Conservation (phyloP, 78 protist species). For the Tieghemostelium lacteum region DNA sequence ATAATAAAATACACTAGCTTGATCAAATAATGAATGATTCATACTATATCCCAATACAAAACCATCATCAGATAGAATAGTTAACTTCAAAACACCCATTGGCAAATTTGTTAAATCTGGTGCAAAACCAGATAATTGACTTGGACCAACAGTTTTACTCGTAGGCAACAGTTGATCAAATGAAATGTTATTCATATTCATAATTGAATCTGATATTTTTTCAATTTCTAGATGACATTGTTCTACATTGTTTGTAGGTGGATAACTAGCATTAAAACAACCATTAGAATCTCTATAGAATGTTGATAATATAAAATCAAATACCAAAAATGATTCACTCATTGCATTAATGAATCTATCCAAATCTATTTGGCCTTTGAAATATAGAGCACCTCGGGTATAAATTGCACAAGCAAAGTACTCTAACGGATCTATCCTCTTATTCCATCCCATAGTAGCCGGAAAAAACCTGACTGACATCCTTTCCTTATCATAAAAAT, state of each 20-base stretch:
- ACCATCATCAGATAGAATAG: constrained; percentile 11
- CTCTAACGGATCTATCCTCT: not conserved
- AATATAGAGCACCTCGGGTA: constrained; percentile 4
- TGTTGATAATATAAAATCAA: not conserved
- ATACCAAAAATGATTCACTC: not conserved
- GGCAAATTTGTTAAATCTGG: not conserved
- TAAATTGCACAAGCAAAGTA: not conserved
- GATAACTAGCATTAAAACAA: not conserved
- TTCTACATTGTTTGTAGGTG: not conserved
- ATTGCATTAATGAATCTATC: not conserved
- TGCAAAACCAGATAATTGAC: not conserved
- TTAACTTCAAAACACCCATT: constrained; percentile 6
- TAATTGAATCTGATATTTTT: not conserved
- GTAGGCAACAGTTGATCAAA: not conserved
- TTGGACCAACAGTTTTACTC: not conserved
- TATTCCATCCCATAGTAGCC: too few species aligned
- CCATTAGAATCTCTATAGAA: not conserved
- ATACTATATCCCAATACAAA: constrained; percentile 14
- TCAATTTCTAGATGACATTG: constrained; percentile 3
- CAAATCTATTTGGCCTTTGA: not conserved
- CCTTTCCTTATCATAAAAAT: not conserved
- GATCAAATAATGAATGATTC: constrained; percentile 27
- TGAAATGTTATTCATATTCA: not conserved
- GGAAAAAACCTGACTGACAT: not conserved
- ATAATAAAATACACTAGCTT: not conserved